phyloP scores from a whole-genome alignment of 352 stramenopile species.

The Pythium aristosporum region DNA sequence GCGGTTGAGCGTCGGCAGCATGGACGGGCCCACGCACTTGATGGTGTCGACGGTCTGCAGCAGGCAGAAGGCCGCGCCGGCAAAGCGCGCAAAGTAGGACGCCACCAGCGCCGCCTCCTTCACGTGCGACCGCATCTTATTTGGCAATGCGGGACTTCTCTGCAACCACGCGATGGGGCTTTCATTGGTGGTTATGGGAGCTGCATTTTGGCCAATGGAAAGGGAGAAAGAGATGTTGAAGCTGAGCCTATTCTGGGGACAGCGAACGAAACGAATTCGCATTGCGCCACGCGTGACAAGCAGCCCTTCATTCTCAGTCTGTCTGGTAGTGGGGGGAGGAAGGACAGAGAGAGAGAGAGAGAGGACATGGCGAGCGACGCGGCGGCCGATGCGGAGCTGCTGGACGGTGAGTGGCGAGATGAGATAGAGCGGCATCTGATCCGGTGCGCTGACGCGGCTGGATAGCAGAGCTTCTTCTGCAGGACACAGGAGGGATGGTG shows the following conservation, averaged over 20 bases:
- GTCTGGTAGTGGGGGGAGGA: not conserved
- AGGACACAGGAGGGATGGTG: not conserved
- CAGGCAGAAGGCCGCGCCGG: conserved; percentile 66
- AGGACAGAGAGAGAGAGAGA: not conserved
- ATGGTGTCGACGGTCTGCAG: conserved; percentile 74
- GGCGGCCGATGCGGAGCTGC: conserved; percentile 30
- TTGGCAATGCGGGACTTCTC: not conserved
- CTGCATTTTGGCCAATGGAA: not conserved
- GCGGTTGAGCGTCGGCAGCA: conserved; percentile 89
- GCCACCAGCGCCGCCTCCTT: conserved; percentile 48
- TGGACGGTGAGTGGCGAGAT: conserved; percentile 27
- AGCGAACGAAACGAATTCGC: conserved; percentile 5
- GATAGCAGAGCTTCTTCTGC: conserved; percentile 10
- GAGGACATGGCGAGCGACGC: conserved; percentile 6
- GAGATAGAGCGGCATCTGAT: not conserved
- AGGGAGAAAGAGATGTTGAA: conserved; percentile 8
- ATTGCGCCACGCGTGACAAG: conserved; percentile 4
- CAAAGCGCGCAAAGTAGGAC: conserved; percentile 78
- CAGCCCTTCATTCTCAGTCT: not conserved
- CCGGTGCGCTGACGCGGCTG: not conserved
- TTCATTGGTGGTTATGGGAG: conserved; percentile 5
- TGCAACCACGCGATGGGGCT: not conserved
- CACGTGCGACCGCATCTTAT: not conserved
- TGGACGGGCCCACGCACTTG: conserved; percentile 88
- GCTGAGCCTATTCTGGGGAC: conserved; percentile 8